A percentile compares a stretch with the other conserved stretches of the same genome.
phyloP scores from a whole-genome alignment of 2,329 filamentous ascomycete genomes.

The Aspergillus sojae region DNA sequence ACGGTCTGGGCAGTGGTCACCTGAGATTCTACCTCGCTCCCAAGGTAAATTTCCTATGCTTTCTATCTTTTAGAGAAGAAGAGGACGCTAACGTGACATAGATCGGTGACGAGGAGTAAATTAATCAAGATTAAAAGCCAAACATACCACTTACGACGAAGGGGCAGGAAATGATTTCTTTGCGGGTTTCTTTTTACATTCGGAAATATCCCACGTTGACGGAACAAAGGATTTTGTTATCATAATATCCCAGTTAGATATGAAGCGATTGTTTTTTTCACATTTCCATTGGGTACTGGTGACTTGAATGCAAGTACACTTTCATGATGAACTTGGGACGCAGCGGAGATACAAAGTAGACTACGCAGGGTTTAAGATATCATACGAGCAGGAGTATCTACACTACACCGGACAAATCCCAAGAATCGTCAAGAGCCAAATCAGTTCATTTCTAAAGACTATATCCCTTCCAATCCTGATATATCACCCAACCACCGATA shows the following conservation, averaged over 20 bases:
- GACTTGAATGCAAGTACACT: background rate
- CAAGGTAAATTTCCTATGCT: constrained; percentile 67
- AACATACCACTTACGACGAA: constrained; percentile 33
- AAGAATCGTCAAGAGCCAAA: background rate
- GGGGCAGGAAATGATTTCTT: constrained; percentile 49
- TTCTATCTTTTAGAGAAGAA: background rate
- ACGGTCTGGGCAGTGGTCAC: constrained; percentile 80
- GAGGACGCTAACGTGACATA: constrained; percentile 36
- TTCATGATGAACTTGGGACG: background rate
- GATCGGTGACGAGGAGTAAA: constrained; percentile 64
- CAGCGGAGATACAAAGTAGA: background rate
- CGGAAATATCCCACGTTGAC: constrained; percentile 26
- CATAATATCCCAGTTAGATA: constrained; percentile 27
- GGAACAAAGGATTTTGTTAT: constrained; percentile 15
- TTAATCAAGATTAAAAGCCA: constrained; percentile 21
- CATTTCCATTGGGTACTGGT: background rate
- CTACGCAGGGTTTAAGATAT: background rate
- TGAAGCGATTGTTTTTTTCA: constrained; percentile 19
- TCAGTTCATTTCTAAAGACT: background rate
- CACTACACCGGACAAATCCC: background rate
- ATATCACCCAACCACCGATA: constrained; percentile 10
- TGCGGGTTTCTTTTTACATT: constrained; percentile 26
- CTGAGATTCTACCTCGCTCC: constrained; percentile 97
- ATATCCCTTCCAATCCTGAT: background rate
- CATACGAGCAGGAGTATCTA: background rate